Evolutionary conservation across 2,329 filamentous ascomycete species (phyloP), one percentile per base, ranked within the genome.

Genomic region (Pseudocercospora ulei): DNA sequence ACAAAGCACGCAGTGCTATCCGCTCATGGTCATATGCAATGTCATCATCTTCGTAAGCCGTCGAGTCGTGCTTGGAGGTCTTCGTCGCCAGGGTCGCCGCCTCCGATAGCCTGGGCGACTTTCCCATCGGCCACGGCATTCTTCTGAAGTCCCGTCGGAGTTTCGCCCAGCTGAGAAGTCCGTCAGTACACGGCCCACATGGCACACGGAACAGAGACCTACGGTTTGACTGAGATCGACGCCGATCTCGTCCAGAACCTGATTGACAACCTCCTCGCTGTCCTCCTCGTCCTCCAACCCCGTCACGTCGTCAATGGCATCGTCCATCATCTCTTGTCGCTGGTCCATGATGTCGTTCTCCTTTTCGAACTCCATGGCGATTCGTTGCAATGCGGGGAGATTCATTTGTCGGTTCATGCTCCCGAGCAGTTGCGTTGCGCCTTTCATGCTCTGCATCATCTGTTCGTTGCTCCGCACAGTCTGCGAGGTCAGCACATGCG

Each of bases 401-500:
- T 98, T 96, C 87, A 96, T 96, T 48, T 84, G 84, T 49, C 82
- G 75, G 64, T 98, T 98, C 90, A 98, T 98, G 66, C 82, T 92
- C 38, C 87, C 86, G 5, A 98, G 70, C 2, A 94, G 79, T 64
- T 80, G 78, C 1, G 90, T 96, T 3, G 90, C 90, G 20, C 90
- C 90, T 65, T 95, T 98, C 90, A 98, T 96, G 5, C 87, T 90
- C 64, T 94, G 85, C 87, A 95, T 95, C 90, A 98, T 98, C 65
- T 96, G 88, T 63, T 98, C 90, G 63, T 98, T 98, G 51, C 87
- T 95, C 49, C 90, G 79, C 49, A 96, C 88, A 34, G 90, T 98
- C 84, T 94, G 55, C 16, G 9, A 39, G 12, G 20, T 39, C 8
- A 47, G 38, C 18, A 11, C 26, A 13, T 2, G n/a, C n/a, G 12